Evolutionary conservation across 768 basidiomycete genomes (phyloP).

Genomic region (Coprinopsis cinerea): DNA sequence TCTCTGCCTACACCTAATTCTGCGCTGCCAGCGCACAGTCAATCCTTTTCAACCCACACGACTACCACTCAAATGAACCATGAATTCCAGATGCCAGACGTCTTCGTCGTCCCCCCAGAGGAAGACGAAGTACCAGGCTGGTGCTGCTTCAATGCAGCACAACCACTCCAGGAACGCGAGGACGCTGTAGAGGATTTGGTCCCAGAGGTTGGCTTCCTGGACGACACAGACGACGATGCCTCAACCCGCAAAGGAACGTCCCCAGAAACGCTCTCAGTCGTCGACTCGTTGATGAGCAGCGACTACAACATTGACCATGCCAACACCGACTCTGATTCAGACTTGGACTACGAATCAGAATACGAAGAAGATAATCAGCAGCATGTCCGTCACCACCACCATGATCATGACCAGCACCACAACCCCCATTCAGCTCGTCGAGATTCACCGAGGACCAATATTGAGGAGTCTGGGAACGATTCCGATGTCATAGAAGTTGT

Average conservation of each 20-base stretch:
- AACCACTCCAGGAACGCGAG: slow-evolving; percentile 15
- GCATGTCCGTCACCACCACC: slow-evolving; percentile 14
- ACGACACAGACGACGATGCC: slow-evolving; percentile 8
- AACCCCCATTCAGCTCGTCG: slow-evolving; percentile 14
- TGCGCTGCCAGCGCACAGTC: slow-evolving; percentile 2
- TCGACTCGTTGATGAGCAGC: slow-evolving; percentile 24
- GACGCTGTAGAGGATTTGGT: slow-evolving; percentile 14
- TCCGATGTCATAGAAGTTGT: slow-evolving; percentile 59
- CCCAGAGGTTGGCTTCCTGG: slow-evolving; percentile 11
- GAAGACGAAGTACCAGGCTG: slow-evolving; percentile 50
- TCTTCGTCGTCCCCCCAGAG: slow-evolving; percentile 53
- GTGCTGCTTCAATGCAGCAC: slow-evolving; percentile 52
- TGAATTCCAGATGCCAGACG: slow-evolving; percentile 35
- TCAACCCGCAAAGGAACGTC: slow-evolving; percentile 13
- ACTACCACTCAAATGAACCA: background rate
- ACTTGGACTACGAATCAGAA: slow-evolving; percentile 18
- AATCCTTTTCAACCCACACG: background rate
- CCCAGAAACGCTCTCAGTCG: slow-evolving; percentile 20
- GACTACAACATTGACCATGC: slow-evolving; percentile 22
- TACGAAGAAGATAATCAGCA: slow-evolving; percentile 14
- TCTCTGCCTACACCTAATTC: background rate
- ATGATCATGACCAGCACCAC: too few species aligned
- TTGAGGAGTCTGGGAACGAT: slow-evolving; percentile 29
- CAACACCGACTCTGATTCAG: slow-evolving; percentile 18
- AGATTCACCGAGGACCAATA: slow-evolving; percentile 5